Evolutionary conservation across 2,329 filamentous ascomycete species (phyloP).

Genomic region (Penicillium sclerotigenum): DNA sequence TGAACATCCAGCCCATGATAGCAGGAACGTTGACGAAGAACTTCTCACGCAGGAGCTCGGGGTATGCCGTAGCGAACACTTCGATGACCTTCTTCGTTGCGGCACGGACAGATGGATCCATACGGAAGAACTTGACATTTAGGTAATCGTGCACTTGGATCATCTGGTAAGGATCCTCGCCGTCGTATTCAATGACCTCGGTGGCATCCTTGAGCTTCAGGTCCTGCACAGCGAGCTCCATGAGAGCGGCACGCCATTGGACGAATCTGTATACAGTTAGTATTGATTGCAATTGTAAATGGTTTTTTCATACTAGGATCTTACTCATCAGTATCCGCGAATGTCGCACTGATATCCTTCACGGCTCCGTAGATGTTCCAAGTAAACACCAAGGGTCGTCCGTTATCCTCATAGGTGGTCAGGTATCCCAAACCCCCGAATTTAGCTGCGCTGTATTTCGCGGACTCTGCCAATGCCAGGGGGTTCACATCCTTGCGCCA

Average conservation of each 20-base stretch:
- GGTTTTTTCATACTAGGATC: slow-evolving; percentile 27
- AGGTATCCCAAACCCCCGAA: slow-evolving; percentile 80
- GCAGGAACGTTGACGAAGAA: slow-evolving; percentile 93
- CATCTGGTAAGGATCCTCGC: slow-evolving; percentile 80
- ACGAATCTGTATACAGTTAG: slow-evolving; percentile 63
- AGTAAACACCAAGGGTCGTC: slow-evolving; percentile 63
- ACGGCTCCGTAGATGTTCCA: slow-evolving; percentile 93
- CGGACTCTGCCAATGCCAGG: slow-evolving; percentile 59
- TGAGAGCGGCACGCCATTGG: slow-evolving; percentile 82
- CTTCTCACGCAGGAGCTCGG: slow-evolving; percentile 84
- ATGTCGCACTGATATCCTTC: slow-evolving; percentile 75
- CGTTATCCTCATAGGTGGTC: slow-evolving; percentile 62
- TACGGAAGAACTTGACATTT: slow-evolving; percentile 78
- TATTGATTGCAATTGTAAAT: background rate
- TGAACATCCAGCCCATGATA: slow-evolving; percentile 85
- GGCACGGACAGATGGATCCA: slow-evolving; percentile 71
- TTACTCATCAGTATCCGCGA: slow-evolving; percentile 77
- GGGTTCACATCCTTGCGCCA: slow-evolving; percentile 81
- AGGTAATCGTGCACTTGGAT: slow-evolving; percentile 93
- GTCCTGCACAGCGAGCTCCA: slow-evolving; percentile 78
- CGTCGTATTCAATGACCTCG: slow-evolving; percentile 61
- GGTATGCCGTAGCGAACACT: slow-evolving; percentile 77
- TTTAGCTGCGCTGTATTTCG: slow-evolving; percentile 63
- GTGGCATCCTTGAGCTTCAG: slow-evolving; percentile 69
- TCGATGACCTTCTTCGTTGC: slow-evolving; percentile 78